Evolutionary conservation across 2,329 filamentous ascomycete species (phyloP).

Genomic region (Gaeumannomyces tritici): DNA sequence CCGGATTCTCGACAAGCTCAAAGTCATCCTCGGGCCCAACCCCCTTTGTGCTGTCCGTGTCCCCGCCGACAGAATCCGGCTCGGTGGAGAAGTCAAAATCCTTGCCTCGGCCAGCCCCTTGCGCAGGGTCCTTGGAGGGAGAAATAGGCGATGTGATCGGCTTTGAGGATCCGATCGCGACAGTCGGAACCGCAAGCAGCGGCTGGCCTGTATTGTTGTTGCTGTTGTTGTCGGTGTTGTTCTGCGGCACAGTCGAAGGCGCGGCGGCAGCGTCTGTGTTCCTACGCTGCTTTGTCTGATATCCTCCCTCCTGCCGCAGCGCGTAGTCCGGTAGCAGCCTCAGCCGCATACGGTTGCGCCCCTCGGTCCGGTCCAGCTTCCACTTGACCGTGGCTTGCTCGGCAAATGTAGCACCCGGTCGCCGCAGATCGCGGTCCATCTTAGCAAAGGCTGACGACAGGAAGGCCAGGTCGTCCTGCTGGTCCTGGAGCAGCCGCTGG

Average conservation of each 20-base stretch:
- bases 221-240: not conserved
- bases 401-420: constrained; percentile 74
- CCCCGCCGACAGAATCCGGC: constrained; percentile 10
- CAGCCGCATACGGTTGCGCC: constrained; percentile 87
- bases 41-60: constrained; percentile 15
- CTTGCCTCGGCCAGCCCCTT: not conserved
- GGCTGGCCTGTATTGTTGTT: not conserved
- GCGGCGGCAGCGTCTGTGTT: not conserved
- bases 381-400: constrained; percentile 59
- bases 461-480: constrained; percentile 80
- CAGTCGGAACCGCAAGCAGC: not conserved
- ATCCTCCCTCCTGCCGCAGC: constrained; percentile 45
- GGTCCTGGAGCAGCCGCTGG: constrained; percentile 80
- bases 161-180: not conserved
- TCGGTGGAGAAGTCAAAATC: constrained; percentile 7
- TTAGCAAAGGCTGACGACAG: constrained; percentile 66
- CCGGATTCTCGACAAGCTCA: constrained; percentile 89
- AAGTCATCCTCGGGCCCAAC: constrained; percentile 74
- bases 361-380: constrained; percentile 93
- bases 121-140: not conserved
- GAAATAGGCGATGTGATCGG: not conserved
- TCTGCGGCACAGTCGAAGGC: constrained; percentile 2
- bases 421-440: constrained; percentile 67
- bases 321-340: constrained; percentile 71
- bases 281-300: constrained; percentile 61